Conservation (phyloP, 1,139 yeast species). For the Trichomonascaceae sp. region DNA sequence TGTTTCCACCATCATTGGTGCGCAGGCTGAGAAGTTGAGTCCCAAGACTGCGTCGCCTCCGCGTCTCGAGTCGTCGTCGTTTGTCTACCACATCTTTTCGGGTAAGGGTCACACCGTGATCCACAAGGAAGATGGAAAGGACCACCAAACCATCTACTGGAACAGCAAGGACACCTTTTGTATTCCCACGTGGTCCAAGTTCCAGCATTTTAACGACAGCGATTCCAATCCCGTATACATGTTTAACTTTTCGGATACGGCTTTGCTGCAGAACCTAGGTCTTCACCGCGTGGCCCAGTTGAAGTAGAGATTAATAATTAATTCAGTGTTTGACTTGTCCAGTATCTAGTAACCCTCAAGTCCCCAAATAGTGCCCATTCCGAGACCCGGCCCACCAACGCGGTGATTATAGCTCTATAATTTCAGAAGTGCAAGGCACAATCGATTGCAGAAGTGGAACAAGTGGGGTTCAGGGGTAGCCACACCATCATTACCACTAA, state of each 20-base stretch:
- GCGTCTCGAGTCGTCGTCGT: conserved; percentile 16
- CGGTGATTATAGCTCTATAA: too few relatives aligned
- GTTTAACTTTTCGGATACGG: conserved; percentile 14
- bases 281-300: conserved; percentile 7
- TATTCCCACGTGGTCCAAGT: conserved; percentile 16
- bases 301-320: too few relatives aligned
- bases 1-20: conserved; percentile 15
- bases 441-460: too few relatives aligned
- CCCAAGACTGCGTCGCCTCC: conserved; percentile 7
- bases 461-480: too few relatives aligned
- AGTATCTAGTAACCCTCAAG: too few relatives aligned
- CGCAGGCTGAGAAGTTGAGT: conserved; percentile 15
- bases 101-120: conserved; percentile 15
- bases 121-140: conserved; percentile 1
- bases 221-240: conserved; percentile 9
- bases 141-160: conserved; percentile 10
- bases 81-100: conserved; percentile 13
- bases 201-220: conserved; percentile 11
- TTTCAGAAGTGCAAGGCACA: too few relatives aligned
- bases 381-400: too few relatives aligned
- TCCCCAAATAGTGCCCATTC: too few relatives aligned
- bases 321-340: too few relatives aligned
- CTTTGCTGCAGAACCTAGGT: conserved; percentile 13
- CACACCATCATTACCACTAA: too few relatives aligned
- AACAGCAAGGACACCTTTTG: conserved; percentile 15